Conservation (phyloP, 768 basidiomycete species). For the Austroboletus festivus region DNA sequence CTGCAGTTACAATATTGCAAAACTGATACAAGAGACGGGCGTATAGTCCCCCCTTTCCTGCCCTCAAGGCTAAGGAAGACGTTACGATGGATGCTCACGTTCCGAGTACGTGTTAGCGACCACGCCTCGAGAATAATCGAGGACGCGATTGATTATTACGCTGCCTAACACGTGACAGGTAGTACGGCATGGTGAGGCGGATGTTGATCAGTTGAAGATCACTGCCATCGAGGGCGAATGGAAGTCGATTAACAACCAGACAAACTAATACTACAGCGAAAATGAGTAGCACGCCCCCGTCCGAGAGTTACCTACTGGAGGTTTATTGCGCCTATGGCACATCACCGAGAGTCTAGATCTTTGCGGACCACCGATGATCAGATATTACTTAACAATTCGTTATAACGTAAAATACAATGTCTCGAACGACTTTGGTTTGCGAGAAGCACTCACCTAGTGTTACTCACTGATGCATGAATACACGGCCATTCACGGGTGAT, state of each 20-base stretch:
- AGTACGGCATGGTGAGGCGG: conserved; percentile 14
- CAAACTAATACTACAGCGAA: conserved; percentile 1
- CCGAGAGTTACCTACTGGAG: background rate
- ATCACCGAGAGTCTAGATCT: conserved; percentile 3
- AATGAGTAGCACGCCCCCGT: conserved; percentile 3
- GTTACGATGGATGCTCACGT: background rate
- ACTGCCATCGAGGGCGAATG: conserved; percentile 21
- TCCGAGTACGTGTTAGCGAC: background rate
- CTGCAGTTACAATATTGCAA: background rate
- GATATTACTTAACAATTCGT: background rate
- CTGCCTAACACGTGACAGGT: conserved; percentile 11
- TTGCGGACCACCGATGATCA: background rate
- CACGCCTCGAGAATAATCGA: conserved; percentile 2
- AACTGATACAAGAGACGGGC: background rate
- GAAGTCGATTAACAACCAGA: conserved; percentile 24
- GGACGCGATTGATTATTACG: conserved; percentile 3
- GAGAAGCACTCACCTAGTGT: conserved; percentile 3
- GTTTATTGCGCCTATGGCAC: background rate
- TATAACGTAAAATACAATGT: conserved; percentile 19
- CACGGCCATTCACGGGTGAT: conserved; percentile 1
- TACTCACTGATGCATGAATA: conserved; percentile 5
- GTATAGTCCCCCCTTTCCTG: too few relatives aligned
- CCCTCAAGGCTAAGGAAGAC: background rate
- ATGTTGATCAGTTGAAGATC: conserved; percentile 29
- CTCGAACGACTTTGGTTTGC: background rate